These are phyloP conservation scores for Hypomontagnella monticulosa DNA, from an alignment of 495 filamentous ascomycete genomes.

Conservation along the genomic window DNA sequence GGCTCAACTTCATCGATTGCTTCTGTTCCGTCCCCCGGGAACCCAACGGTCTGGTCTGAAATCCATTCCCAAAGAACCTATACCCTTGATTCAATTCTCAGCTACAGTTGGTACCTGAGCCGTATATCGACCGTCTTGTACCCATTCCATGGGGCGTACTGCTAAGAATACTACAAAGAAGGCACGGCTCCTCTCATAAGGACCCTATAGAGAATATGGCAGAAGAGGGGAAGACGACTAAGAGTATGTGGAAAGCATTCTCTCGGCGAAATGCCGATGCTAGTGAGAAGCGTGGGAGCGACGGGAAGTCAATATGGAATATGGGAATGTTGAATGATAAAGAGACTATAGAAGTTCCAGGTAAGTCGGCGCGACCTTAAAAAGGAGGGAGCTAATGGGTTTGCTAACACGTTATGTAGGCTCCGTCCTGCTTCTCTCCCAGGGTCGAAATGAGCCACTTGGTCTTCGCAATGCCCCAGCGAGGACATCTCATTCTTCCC, in stretches of 20 bases:
- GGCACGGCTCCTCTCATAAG: not conserved
- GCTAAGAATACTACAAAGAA: too few relatives aligned
- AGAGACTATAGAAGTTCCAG: constrained; percentile 90
- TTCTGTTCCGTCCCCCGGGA: too few relatives aligned
- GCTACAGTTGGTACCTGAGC: too few relatives aligned
- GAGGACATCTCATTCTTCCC: constrained; percentile 78
- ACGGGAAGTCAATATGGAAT: constrained; percentile 64
- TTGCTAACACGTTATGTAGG: constrained; percentile 58
- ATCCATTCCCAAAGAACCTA: too few relatives aligned
- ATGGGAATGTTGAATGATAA: constrained; percentile 87
- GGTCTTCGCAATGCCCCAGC: constrained; percentile 79
- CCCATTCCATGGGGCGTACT: too few relatives aligned
- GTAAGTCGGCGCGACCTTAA: constrained; percentile 57
- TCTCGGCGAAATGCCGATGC: constrained; percentile 23
- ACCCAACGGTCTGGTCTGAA: too few relatives aligned
- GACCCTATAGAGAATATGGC: constrained; percentile 18
- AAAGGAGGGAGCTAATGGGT: not conserved
- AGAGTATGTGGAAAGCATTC: constrained; percentile 17
- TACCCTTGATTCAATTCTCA: too few relatives aligned
- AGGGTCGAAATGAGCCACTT: constrained; percentile 81
- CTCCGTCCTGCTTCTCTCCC: constrained; percentile 80
- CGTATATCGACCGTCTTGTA: too few relatives aligned
- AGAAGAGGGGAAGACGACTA: not conserved
- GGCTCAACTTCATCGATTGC: too few relatives aligned
- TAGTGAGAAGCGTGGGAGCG: constrained; percentile 8